Evolutionary conservation across 495 filamentous ascomycete genomes (phyloP), one percentile per base, ranked within the genome.

Genomic region (Penicillium egyptiacum): DNA sequence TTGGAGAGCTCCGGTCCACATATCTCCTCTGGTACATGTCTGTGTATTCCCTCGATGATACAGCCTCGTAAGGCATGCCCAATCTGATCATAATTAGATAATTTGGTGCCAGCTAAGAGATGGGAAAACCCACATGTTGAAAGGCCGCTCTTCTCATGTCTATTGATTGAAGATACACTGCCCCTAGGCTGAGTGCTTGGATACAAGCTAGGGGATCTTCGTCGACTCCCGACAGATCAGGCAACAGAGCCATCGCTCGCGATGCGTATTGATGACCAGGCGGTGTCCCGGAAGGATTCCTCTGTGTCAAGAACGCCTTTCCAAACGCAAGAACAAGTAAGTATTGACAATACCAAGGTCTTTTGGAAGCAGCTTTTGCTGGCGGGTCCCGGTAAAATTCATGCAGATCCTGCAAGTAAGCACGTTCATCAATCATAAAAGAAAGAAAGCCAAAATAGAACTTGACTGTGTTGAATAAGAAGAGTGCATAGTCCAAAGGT

Each of bases 261-360:
- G 67, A 66, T 8, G 70, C 72, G 53, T 70, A 65, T 46, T 71
- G 66, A 43, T 71, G 63, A 22, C 72, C 72, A 19, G 71, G 69
- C 3, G 72, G 72, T 6, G 61, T 55, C n/a, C 70, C 73, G 35
- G 66, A 69, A 0, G 64, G 53, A 35, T 61, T 62, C 33, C 52
- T 65, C 4, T 66, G 61, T 9, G 67, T 66, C 23, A 73, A 50
- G 25, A 76, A 76, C 12, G 70, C 72, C 46, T 75, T 76, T 12
- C 73, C 73, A 58, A 76, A 73, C 3, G 73, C 73, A 11, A 76
- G 67, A 17, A 76, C 68, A 28, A 76, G 65, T 28, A 76, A 66
- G 46, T 72, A 75, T 47, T 76, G 71, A 20, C 67, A 63, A 49
- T 68, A 73, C 73, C 71, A 76, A 35, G 71, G 59, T 42, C 69